A percentile compares a stretch with the other conserved stretches of the same genome.
Evolutionary conservation across 371 early-diverging fungal species (phyloP).

Genomic region (Chytridium lagenaria): DNA sequence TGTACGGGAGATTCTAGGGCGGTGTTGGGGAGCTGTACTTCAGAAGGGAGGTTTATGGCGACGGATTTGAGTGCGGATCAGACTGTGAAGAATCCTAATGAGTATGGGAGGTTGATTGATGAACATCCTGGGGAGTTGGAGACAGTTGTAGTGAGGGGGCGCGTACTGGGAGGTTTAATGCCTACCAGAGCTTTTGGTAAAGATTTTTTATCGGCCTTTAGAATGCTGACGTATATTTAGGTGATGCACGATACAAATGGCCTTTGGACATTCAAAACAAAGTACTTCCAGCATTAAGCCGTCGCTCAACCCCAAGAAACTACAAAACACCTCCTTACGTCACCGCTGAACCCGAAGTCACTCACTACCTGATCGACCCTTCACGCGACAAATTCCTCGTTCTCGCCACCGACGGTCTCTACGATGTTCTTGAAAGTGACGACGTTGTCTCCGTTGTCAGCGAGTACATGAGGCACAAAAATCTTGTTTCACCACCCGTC

Average conservation of each 20-base stretch:
- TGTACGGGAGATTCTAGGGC: conserved; percentile 78
- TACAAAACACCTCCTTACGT: conserved; percentile 92
- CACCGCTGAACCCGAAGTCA: conserved; percentile 85
- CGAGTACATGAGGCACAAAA: conserved; percentile 26
- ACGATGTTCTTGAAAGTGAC: conserved; percentile 81
- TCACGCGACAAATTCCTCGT: conserved; percentile 80
- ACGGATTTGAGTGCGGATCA: conserved; percentile 75
- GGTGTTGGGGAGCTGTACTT: conserved; percentile 58
- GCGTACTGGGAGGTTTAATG: conserved; percentile 81
- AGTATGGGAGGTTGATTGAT: conserved; percentile 64
- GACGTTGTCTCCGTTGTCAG: conserved; percentile 66
- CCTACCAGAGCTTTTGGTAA: conserved; percentile 78
- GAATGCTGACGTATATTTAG: conserved; percentile 13
- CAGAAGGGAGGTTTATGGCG: conserved; percentile 56
- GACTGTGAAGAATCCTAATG: conserved; percentile 67
- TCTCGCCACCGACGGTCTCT: conserved; percentile 93
- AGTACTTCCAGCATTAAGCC: conserved; percentile 60
- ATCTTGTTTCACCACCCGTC: neutral
- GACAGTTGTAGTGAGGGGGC: conserved; percentile 65
- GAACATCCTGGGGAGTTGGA: conserved; percentile 82
- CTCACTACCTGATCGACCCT: conserved; percentile 65
- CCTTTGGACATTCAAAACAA: conserved; percentile 27
- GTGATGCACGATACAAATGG: conserved; percentile 58
- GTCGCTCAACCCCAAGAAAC: conserved; percentile 68
- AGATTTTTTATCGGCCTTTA: neutral